Evolutionary conservation across 2,329 filamentous ascomycete genomes (phyloP).

Genomic region (Calonectria leucothoes): DNA sequence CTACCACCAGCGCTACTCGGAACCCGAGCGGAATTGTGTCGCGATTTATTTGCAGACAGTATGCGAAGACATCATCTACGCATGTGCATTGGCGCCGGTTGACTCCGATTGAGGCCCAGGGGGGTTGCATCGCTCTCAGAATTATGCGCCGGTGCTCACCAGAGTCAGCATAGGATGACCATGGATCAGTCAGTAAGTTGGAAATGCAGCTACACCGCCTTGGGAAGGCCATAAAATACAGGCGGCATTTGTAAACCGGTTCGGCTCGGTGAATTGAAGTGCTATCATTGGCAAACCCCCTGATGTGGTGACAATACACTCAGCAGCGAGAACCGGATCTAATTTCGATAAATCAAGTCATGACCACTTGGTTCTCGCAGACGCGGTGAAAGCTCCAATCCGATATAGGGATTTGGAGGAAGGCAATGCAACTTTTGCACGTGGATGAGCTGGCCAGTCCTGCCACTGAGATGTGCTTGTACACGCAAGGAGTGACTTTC

Average conservation of each 20-base stretch:
- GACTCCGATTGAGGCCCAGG: neutral
- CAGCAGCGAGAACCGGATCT: neutral
- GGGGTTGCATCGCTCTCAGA: neutral
- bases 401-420: neutral
- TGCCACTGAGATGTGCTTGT: neutral
- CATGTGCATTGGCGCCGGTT: neutral
- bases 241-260: neutral
- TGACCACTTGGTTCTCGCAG: neutral
- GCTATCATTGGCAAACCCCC: neutral
- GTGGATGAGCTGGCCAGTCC: neutral
- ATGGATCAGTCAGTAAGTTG: neutral
- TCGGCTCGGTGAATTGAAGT: neutral
- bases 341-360: neutral
- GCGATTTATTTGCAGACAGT: neutral
- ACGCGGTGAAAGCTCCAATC: neutral
- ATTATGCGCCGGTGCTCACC: neutral
- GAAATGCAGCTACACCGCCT: neutral
- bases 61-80: neutral
- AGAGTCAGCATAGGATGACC: neutral
- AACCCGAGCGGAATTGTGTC: neutral
- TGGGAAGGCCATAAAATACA: neutral
- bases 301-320: no score
- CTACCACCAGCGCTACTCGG: neutral
- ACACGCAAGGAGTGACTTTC: neutral
- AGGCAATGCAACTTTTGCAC: neutral